A percentile compares a stretch with the other conserved stretches of the same genome.
These are phyloP conservation scores for Podospora pseudocomata DNA, from an alignment of 495 filamentous ascomycete species.

Conservation along the genomic window DNA sequence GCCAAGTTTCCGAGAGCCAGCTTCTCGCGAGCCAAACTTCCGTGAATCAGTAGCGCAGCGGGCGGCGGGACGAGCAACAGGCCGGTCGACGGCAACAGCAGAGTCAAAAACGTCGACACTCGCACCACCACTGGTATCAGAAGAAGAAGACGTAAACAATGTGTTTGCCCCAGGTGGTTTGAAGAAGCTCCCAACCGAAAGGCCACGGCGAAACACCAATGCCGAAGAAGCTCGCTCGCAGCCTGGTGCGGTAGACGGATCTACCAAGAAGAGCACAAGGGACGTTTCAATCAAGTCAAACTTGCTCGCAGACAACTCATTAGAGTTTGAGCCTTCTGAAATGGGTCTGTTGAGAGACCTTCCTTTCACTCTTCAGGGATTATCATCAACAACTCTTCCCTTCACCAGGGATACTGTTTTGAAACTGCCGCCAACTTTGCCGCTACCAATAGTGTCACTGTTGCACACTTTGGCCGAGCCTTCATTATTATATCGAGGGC, in stretches of 20 bases:
- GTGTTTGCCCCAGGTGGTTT: conserved; percentile 56
- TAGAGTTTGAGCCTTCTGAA: conserved; percentile 57
- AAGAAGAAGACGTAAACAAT: conserved; percentile 47
- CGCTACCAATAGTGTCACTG: conserved; percentile 80
- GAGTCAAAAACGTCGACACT: conserved; percentile 30
- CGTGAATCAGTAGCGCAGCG: background rate
- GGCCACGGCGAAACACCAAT: conserved; percentile 22
- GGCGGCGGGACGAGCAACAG: background rate
- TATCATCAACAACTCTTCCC: conserved; percentile 78
- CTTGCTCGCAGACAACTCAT: conserved; percentile 49
- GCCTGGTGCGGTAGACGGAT: conserved; percentile 12
- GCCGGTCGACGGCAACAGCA: background rate
- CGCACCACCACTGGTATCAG: conserved; percentile 21
- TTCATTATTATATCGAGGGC: conserved; percentile 77
- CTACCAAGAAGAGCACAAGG: conserved; percentile 27
- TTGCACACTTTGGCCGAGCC: conserved; percentile 90
- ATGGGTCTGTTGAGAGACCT: conserved; percentile 79
- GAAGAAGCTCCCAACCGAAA: conserved; percentile 38
- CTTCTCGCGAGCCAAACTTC: conserved; percentile 1
- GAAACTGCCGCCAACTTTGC: conserved; percentile 72
- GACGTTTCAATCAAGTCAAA: conserved; percentile 51
- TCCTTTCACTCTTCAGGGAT: conserved; percentile 90
- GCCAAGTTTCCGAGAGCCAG: background rate
- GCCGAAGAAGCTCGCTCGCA: conserved; percentile 21
- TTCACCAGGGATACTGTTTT: conserved; percentile 64